Percentiles rank a stretch among this genome's conserved stretches.
These are phyloP conservation scores for Henckelia pumila DNA, from an alignment of 257 asterid species.

Conservation along the genomic window DNA sequence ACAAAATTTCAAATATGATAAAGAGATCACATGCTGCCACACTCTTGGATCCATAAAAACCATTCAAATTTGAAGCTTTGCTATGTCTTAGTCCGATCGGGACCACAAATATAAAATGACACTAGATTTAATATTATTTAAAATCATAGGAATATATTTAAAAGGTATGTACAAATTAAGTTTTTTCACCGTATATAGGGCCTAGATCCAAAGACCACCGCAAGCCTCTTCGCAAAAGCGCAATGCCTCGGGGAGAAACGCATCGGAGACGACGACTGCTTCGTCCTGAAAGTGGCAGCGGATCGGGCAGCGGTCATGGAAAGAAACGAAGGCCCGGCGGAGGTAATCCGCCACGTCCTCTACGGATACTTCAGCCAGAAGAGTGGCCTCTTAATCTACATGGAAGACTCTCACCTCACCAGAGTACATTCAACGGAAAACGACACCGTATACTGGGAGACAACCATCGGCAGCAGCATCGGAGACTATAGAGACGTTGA, in stretches of 20 bases:
- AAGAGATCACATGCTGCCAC: conserved; percentile 10
- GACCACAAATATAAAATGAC: background rate
- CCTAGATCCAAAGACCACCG: conserved; percentile 71
- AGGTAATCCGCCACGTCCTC: conserved; percentile 74
- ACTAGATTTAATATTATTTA: no score
- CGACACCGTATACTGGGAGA: conserved; percentile 80
- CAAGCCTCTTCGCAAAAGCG: conserved; percentile 57
- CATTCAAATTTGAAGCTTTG: conserved; percentile 7
- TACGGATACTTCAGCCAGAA: conserved; percentile 88
- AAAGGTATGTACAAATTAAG: background rate
- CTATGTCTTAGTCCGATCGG: no score
- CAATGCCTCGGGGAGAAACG: conserved; percentile 81
- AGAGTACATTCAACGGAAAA: conserved; percentile 49
- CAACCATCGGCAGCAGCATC: conserved; percentile 73
- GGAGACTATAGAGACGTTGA: conserved; percentile 69
- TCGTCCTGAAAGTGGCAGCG: conserved; percentile 77
- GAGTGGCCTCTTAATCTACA: conserved; percentile 75
- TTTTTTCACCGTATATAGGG: conserved; percentile 44
- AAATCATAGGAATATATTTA: background rate
- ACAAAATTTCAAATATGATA: background rate
- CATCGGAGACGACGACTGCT: conserved; percentile 82
- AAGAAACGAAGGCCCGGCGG: conserved; percentile 83
- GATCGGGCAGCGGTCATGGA: conserved; percentile 69
- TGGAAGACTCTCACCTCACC: conserved; percentile 83
- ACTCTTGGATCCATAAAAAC: conserved; percentile 10